Base-by-base conservation (phyloP, 2,329 filamentous ascomycete species). In the Neonectria magnoliae region DNA sequence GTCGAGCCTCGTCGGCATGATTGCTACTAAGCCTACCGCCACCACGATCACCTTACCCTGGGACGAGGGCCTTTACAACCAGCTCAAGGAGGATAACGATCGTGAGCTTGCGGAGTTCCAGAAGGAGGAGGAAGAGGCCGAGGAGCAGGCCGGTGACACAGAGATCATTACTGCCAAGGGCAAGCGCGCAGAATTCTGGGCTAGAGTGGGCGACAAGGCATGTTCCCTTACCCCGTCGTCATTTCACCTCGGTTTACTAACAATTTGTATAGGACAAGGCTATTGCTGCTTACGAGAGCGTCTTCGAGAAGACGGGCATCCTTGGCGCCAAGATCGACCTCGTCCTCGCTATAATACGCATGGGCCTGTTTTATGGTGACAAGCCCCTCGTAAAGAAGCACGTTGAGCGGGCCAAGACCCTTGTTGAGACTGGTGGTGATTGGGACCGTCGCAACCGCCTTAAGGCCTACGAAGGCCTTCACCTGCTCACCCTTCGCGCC, bases 361-460 rank as follows among this genome's bases (percentile, higher is more conserved):
- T 98, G 78, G 94, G 93, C 38, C 87, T 99, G 64, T 99, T 99
- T 85, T 99, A 97, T 78, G 94, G 94, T 70, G 96, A 99, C 81
- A 94, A 94, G 81, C 80, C 91, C 44, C 88, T 96, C 60, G 94
- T 97, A 53, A 97, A 97, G 88, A 97, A 97, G 87, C 93, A 93
- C 65, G 88, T 98, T 51, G 94, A 97, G 76, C 91, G 95, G 47
- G 94, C 94, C 73, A 93, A 93, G 82, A 87, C 92, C 4, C 86
- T 99, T 55, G 94, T 99, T 36, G 96, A 99, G 78, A 92, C 92
- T 70, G 96, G 96, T 71, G 96, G 96, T 79, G 96, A 99, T 81
- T 99, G 96, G 96, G 96, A 99, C 80, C 92, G 96, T 70, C 91
- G 96, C 79, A 99, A 99, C 85, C 91, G 96, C 66, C 89, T 99